These are phyloP conservation scores for Phellopilus nigrolimitatus DNA, from an alignment of 1,284 basidiomycete species.

Conservation along the genomic window DNA sequence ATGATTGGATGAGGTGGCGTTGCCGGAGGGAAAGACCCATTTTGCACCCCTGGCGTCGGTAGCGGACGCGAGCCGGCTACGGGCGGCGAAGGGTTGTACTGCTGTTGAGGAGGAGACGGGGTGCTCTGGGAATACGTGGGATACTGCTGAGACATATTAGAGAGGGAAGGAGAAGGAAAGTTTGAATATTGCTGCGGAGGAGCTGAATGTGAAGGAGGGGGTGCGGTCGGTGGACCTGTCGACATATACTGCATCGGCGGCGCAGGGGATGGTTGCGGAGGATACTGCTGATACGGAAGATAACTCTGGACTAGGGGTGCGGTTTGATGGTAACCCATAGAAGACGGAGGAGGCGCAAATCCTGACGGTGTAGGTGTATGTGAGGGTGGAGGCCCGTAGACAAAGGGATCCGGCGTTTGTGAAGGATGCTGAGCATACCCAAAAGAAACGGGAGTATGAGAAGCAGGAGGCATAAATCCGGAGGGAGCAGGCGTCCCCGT, in stretches of 20 bases:
- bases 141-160: constrained; percentile 34
- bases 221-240: constrained; percentile 21
- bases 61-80: constrained; percentile 22
- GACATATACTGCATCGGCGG: constrained; percentile 27
- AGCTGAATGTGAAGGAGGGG: no score
- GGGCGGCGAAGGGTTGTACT: constrained; percentile 14
- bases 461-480: constrained; percentile 27
- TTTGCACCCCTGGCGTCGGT: constrained; percentile 21
- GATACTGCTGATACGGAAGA: constrained; percentile 34
- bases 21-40: constrained; percentile 8
- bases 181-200: constrained; percentile 34
- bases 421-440: constrained; percentile 39
- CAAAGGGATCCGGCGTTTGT: constrained; percentile 60
- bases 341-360: constrained; percentile 23
- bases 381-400: constrained; percentile 48
- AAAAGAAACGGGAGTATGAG: constrained; percentile 42
- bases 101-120: constrained; percentile 25
- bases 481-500: constrained; percentile 26
- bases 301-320: constrained; percentile 16
- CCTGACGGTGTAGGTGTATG: constrained; percentile 22
- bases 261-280: constrained; percentile 26
- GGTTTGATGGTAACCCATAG: constrained; percentile 22
- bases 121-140: constrained; percentile 31
- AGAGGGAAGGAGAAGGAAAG: constrained; percentile 20
- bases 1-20: constrained; percentile 14